Evolutionary conservation across 306 rosid species (phyloP).

Genomic region (Ormosia semicastrata): DNA sequence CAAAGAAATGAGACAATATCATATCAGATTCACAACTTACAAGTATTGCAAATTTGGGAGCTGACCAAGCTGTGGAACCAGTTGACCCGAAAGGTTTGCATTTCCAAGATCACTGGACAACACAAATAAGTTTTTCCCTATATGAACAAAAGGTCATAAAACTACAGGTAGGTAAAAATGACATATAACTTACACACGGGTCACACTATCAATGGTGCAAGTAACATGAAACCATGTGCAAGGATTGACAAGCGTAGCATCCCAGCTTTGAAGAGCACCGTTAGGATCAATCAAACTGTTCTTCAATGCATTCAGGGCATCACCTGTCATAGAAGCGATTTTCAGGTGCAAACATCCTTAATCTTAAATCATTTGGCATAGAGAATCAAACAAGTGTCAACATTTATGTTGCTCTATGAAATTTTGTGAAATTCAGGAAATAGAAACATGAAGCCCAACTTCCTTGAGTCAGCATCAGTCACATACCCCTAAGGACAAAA

Average conservation of each 20-base stretch:
- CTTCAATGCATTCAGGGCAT: constrained; percentile 61
- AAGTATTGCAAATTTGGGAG: constrained; percentile 61
- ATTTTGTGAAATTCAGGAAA: not conserved
- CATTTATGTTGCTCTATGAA: not conserved
- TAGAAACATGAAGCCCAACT: not conserved
- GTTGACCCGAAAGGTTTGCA: constrained; percentile 60
- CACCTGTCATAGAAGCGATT: constrained; percentile 39
- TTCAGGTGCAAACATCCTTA: not conserved
- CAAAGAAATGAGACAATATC: not conserved
- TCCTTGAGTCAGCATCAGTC: too few species aligned
- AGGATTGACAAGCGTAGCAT: constrained; percentile 64
- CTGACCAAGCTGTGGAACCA: constrained; percentile 64
- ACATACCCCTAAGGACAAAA: too few species aligned
- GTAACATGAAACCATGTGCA: constrained; percentile 78
- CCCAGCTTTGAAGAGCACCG: constrained; percentile 62
- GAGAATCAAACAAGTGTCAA: not conserved
- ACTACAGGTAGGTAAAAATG: not conserved
- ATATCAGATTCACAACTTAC: constrained; percentile 44
- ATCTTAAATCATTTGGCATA: not conserved
- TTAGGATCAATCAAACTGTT: constrained; percentile 51
- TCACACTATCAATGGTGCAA: constrained; percentile 55
- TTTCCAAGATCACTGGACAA: constrained; percentile 70
- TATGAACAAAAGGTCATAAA: not conserved
- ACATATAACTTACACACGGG: constrained; percentile 58
- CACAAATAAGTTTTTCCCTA: not conserved